Base-by-base conservation (phyloP, 2,329 filamentous ascomycete genomes). In the Paecilomyces variotii region DNA sequence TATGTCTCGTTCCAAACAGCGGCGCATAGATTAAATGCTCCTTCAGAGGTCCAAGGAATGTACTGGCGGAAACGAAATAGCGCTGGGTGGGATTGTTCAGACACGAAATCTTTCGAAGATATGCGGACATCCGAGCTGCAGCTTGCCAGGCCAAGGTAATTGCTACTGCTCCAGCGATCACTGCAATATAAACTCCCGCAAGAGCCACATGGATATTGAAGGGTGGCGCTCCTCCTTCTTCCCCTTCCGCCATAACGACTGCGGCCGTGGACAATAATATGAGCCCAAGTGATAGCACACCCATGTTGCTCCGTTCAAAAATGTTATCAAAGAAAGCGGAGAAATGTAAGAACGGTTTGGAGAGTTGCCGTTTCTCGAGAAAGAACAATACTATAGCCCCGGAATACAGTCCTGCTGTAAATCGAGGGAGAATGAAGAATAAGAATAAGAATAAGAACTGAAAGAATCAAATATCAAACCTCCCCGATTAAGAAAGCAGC, bases 11-110 rank as follows among this genome's bases (percentile, higher is more conserved):
- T 28, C 60, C 59, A 45, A 70, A 64, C 25, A 71, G 55, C 10
- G 70, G 70, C 24, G 70, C 70, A 55, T 71, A 69, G 12, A 72
- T 56, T n/a, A 74, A 11, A 35, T 72, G 59, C 53, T 45, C 39
- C 39, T 24, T 45, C 39, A 45, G n/a, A 19, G 19, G 39, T 4
- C 39, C 39, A 45, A 45, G 39, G 4, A n/a, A 45, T 45, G 39
- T 45, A 19, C 12, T 45, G 9, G 39, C 39, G 39, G 39, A 45
- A 19, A 45, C n/a, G 39, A 45, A 45, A 45, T 45, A 45, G 39
- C 39, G 39, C 14, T 45, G 39, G 7, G 4, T 45, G n/a, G n/a
- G n/a, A 19, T 45, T 45, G 39, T 19, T 24, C 14, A 45, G 39
- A 9, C 39, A 45, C 9, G 39, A 45, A 19, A 45, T 24, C 39